phyloP scores from a whole-genome alignment of 257 asterid genomes.

The Capsicum pubescens region DNA sequence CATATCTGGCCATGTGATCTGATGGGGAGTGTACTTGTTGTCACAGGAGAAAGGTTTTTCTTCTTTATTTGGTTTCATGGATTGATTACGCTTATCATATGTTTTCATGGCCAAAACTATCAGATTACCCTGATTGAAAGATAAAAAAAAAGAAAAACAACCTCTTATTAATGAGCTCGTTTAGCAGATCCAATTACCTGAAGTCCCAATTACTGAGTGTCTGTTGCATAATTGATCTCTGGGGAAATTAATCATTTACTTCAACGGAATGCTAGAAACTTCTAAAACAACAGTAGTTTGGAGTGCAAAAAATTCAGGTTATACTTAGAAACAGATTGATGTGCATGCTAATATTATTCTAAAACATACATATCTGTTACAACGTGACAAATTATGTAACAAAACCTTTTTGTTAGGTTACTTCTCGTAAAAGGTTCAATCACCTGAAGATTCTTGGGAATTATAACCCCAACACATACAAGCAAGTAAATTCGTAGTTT shows the following conservation, averaged over 20 bases:
- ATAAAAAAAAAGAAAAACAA: no score
- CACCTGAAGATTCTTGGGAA: neutral
- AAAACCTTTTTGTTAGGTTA: neutral
- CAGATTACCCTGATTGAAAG: no score
- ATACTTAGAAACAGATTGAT: neutral
- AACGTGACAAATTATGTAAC: no score
- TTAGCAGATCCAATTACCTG: neutral
- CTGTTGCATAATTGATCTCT: neutral
- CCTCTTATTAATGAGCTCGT: neutral
- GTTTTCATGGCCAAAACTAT: no score
- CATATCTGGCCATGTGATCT: slow-evolving; percentile 87
- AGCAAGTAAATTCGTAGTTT: neutral
- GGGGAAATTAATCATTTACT: neutral
- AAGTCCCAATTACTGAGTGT: neutral
- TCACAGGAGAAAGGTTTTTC: no score
- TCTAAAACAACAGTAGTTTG: neutral
- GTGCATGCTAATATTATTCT: neutral
- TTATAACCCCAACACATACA: neutral
- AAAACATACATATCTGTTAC: no score
- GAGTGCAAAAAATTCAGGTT: neutral
- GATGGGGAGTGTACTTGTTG: no score
- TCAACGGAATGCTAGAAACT: neutral
- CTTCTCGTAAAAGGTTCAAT: neutral
- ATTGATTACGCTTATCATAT: no score
- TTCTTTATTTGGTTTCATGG: no score